These are phyloP conservation scores for Theobroma grandiflorum DNA, from an alignment of 441 rosid species.

Conservation along the genomic window DNA sequence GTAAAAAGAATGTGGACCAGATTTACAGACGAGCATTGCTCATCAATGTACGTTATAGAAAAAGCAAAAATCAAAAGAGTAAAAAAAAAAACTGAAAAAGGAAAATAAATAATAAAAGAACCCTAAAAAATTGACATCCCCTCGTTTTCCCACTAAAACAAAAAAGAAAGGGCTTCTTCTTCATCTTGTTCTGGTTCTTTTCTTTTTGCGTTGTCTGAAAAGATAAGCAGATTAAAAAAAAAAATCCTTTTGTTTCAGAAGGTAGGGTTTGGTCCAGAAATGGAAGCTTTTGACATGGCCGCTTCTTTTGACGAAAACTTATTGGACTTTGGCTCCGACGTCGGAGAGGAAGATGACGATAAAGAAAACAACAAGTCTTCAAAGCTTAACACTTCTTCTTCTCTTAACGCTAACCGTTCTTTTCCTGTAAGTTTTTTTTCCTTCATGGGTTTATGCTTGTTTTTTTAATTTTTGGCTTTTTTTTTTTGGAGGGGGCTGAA, in stretches of 20 bases:
- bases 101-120: background rate
- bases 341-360: conserved; percentile 57
- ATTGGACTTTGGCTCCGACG: conserved; percentile 64
- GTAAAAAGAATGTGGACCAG: background rate
- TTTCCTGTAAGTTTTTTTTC: conserved; percentile 51
- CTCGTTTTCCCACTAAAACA: conserved; percentile 1
- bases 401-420: conserved; percentile 34
- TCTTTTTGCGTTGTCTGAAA: background rate
- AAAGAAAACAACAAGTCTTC: conserved; percentile 36
- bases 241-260: background rate
- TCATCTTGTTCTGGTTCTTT: background rate
- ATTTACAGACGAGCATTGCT: conserved; percentile 4
- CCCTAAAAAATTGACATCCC: conserved; percentile 8
- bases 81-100: background rate
- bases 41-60: background rate
- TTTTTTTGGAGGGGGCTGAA: conserved; percentile 26
- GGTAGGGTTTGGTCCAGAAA: background rate
- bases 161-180: background rate
- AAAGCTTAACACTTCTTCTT: conserved; percentile 23
- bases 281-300: conserved; percentile 59
- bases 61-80: background rate
- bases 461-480: background rate
- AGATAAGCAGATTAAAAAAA: background rate
- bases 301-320: conserved; percentile 65
- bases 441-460: background rate